These are phyloP conservation scores for Fragilariopsis cylindrus DNA, from an alignment of 108 stramenopile genomes.

Conservation along the genomic window DNA sequence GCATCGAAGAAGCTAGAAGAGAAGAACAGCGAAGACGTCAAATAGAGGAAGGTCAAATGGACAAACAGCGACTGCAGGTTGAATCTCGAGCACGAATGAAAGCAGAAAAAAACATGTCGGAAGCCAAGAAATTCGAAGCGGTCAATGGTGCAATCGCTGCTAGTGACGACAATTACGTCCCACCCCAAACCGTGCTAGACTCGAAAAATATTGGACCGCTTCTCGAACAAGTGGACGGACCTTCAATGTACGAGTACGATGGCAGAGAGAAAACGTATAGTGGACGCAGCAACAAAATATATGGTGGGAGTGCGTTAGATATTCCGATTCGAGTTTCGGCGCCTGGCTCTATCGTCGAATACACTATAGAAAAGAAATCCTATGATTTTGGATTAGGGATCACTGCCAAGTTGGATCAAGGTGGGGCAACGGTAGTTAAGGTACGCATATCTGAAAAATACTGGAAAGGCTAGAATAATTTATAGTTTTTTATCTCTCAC, in stretches of 20 bases:
- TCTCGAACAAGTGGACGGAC: constrained; percentile 70
- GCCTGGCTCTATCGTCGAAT: constrained; percentile 71
- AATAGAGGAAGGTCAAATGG: neutral
- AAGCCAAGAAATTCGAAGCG: constrained; percentile 12
- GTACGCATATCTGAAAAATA: constrained; percentile 30
- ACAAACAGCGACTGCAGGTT: constrained; percentile 5
- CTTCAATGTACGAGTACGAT: constrained; percentile 43
- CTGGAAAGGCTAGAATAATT: neutral
- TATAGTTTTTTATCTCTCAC: neutral
- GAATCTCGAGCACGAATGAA: constrained; percentile 17
- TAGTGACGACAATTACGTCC: constrained; percentile 10
- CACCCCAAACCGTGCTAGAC: constrained; percentile 29
- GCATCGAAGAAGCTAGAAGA: constrained; percentile 11
- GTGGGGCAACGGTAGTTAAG: constrained; percentile 68
- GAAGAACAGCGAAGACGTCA: constrained; percentile 15
- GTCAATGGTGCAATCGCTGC: constrained; percentile 13
- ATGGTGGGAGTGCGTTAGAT: constrained; percentile 59
- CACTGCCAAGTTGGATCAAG: constrained; percentile 77
- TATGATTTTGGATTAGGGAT: constrained; percentile 73
- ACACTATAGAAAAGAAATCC: constrained; percentile 43
- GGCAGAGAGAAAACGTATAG: constrained; percentile 51
- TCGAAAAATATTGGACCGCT: constrained; percentile 43
- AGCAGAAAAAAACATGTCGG: constrained; percentile 2
- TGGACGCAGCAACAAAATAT: constrained; percentile 57
- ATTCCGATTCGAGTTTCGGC: constrained; percentile 73